Conservation (phyloP, 768 basidiomycete species). For the Termitomyces bulborhizus region DNA sequence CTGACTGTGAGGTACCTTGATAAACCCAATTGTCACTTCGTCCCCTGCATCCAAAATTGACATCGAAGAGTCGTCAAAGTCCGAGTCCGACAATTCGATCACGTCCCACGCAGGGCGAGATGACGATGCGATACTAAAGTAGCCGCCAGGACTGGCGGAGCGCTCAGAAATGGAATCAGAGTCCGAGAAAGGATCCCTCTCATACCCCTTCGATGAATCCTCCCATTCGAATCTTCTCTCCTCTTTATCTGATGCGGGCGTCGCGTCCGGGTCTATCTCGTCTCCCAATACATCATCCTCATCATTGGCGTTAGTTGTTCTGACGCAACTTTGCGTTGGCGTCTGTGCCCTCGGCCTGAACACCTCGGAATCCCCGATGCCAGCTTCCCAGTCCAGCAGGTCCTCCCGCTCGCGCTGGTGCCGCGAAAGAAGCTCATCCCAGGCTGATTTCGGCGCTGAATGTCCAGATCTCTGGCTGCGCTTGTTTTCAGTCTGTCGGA, state of each 20-base stretch:
- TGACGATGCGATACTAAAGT: background rate
- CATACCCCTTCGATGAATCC: background rate
- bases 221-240: background rate
- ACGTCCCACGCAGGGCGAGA: conserved; percentile 4
- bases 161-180: background rate
- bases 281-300: background rate
- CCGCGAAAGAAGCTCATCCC: conserved; percentile 58
- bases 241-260: background rate
- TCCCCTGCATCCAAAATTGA: background rate
- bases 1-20: background rate
- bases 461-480: conserved; percentile 12
- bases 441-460: conserved; percentile 34
- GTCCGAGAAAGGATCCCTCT: conserved; percentile 2
- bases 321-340: conserved; percentile 4
- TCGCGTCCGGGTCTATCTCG: background rate
- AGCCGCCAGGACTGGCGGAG: conserved; percentile 1
- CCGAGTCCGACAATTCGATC: conserved; percentile 6
- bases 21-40: background rate
- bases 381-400: conserved; percentile 45
- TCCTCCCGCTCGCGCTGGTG: conserved; percentile 55
- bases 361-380: background rate
- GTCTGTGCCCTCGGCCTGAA: background rate
- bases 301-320: background rate
- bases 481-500: conserved; percentile 16
- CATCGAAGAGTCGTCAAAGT: background rate